A percentile compares a stretch with the other conserved stretches of the same genome.
These are phyloP conservation scores for Melampsora americana DNA, from an alignment of 1,284 basidiomycete genomes.

Conservation along the genomic window DNA sequence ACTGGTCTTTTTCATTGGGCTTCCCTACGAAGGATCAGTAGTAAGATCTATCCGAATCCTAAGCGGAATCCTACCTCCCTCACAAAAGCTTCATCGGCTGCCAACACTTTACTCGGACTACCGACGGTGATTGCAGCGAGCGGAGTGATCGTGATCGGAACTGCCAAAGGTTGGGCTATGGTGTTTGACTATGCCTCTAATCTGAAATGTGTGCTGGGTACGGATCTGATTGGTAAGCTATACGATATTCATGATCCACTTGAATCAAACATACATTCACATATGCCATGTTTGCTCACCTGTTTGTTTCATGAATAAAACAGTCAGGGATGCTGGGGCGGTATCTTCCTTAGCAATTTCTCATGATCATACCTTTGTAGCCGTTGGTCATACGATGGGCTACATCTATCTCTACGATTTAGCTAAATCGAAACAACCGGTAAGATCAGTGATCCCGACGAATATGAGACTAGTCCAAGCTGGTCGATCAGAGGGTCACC, in stretches of 20 bases:
- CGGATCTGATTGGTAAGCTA: conserved; percentile 63
- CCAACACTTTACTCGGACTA: conserved; percentile 56
- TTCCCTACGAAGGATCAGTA: conserved; percentile 28
- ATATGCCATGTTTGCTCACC: background rate
- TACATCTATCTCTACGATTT: conserved; percentile 84
- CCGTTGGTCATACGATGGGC: conserved; percentile 80
- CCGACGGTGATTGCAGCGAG: conserved; percentile 81
- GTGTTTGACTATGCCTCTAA: conserved; percentile 90
- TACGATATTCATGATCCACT: conserved; percentile 16
- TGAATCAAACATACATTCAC: conserved; percentile 23
- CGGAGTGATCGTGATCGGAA: conserved; percentile 86
- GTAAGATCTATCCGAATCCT: conserved; percentile 17
- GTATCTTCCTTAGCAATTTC: conserved; percentile 88
- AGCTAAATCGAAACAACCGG: conserved; percentile 61
- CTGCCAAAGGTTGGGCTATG: conserved; percentile 69
- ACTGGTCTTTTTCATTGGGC: conserved; percentile 27
- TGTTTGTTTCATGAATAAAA: conserved; percentile 6
- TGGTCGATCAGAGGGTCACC: conserved; percentile 88
- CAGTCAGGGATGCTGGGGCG: conserved; percentile 67
- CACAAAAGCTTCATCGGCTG: conserved; percentile 9
- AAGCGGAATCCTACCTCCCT: background rate
- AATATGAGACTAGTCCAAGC: conserved; percentile 66
- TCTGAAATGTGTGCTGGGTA: conserved; percentile 72
- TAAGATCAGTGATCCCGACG: conserved; percentile 54
- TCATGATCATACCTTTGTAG: conserved; percentile 88